A percentile compares a stretch with the other conserved stretches of the same genome.
Conservation (phyloP, 108 stramenopile species). For the Fragilaria crotonensis region DNA sequence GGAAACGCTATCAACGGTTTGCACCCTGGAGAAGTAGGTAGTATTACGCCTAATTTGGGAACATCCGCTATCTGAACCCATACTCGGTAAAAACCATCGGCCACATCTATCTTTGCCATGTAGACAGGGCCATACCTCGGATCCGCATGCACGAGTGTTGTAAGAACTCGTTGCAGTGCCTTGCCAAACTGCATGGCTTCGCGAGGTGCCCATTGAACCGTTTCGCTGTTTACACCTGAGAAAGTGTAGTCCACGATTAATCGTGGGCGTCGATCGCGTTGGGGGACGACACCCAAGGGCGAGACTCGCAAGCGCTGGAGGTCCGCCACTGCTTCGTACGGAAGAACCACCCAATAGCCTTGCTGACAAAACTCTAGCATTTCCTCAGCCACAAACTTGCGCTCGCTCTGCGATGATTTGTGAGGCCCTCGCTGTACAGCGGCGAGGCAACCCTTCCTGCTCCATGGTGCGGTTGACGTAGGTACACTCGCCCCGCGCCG, state of each 20-base stretch:
- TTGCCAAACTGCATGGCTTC: conserved; percentile 14
- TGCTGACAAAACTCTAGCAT: neutral
- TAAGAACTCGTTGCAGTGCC: conserved; percentile 6
- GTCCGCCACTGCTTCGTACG: conserved; percentile 5
- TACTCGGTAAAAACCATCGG: conserved; percentile 17
- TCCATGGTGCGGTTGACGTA: conserved; percentile 5
- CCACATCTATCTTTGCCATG: too few relatives aligned
- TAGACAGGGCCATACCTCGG: neutral
- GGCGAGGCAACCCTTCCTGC: neutral
- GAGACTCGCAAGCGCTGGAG: conserved; percentile 11
- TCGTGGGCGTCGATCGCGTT: conserved; percentile 20
- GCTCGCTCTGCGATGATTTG: neutral
- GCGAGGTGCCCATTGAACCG: conserved; percentile 5
- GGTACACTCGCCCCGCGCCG: conserved; percentile 1
- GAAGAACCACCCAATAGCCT: conserved; percentile 17
- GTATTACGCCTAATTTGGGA: conserved; percentile 10
- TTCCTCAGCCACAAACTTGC: conserved; percentile 10
- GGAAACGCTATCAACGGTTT: neutral
- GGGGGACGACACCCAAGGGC: conserved; percentile 24
- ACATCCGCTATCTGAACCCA: conserved; percentile 1
- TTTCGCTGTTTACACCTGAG: conserved; percentile 9
- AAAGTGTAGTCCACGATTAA: conserved; percentile 22
- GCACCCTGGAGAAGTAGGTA: conserved; percentile 1
- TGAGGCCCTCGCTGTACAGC: conserved; percentile 20
- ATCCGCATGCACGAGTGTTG: neutral